Evolutionary conservation across 208 protist genomes (phyloP).

Genomic region (Acanthamoeba lenticulata): DNA sequence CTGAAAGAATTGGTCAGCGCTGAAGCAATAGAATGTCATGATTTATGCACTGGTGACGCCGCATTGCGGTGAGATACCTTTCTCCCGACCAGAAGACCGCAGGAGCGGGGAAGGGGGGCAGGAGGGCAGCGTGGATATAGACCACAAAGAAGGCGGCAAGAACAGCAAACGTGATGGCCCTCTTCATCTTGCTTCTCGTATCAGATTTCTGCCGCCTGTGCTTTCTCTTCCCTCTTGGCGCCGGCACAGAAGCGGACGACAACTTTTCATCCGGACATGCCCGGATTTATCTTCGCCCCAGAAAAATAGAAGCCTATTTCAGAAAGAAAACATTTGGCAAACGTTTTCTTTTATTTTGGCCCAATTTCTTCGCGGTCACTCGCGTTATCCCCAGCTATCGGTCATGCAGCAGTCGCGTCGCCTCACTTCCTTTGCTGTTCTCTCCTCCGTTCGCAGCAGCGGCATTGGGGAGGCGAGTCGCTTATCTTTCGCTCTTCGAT

Average conservation of each 20-base stretch:
- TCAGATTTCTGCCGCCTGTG: background rate
- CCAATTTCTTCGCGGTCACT: background rate
- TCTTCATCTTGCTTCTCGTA: background rate
- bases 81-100: conserved; percentile 18
- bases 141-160: background rate
- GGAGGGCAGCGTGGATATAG: background rate
- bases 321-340: background rate
- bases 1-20: no score
- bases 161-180: background rate
- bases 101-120: conserved; percentile 2
- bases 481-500: background rate
- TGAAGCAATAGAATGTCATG: no score
- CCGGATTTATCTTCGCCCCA: background rate
- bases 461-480: background rate
- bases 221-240: background rate
- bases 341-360: background rate
- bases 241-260: background rate
- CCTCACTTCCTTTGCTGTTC: background rate
- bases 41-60: no score
- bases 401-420: background rate
- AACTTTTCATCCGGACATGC: background rate
- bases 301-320: background rate
- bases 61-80: no score
- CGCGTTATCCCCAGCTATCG: background rate
- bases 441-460: background rate